phyloP scores from a whole-genome alignment of 768 basidiomycete species.

The Suillus subluteus region DNA sequence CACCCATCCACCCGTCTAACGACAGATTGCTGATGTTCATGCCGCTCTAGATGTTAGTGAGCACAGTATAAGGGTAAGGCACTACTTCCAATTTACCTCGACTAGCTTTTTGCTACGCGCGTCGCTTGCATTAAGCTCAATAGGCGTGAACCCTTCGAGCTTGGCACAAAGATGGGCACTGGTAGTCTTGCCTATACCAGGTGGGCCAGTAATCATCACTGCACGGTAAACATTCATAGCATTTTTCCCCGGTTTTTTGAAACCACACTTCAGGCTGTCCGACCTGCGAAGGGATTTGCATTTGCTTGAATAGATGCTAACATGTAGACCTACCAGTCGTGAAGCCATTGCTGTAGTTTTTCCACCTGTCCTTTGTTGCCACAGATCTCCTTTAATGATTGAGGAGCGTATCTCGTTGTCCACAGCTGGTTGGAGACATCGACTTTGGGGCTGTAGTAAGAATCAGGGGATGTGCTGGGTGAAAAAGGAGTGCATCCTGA shows the following conservation, averaged over 20 bases:
- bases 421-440: slow-evolving; percentile 76
- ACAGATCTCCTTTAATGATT: slow-evolving; percentile 85
- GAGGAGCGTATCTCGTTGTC: slow-evolving; percentile 95
- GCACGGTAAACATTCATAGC: slow-evolving; percentile 87
- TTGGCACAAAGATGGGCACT: slow-evolving; percentile 92
- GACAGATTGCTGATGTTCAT: slow-evolving; percentile 91
- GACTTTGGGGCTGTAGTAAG: slow-evolving; percentile 31
- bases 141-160: slow-evolving; percentile 87
- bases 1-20: slow-evolving; percentile 82
- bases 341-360: slow-evolving; percentile 85
- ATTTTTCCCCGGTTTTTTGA: slow-evolving; percentile 94
- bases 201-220: slow-evolving; percentile 88
- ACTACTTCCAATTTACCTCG: slow-evolving; percentile 58
- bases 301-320: background rate
- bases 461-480: background rate
- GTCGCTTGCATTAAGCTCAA: slow-evolving; percentile 97
- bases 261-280: slow-evolving; percentile 67
- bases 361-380: slow-evolving; percentile 95
- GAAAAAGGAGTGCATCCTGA: slow-evolving; percentile 5
- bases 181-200: slow-evolving; percentile 98
- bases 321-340: slow-evolving; percentile 72
- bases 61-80: background rate
- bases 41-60: slow-evolving; percentile 55
- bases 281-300: slow-evolving; percentile 53
- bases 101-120: slow-evolving; percentile 95